phyloP scores from a whole-genome alignment of 257 asterid genomes.

The Solanum etuberosum region DNA sequence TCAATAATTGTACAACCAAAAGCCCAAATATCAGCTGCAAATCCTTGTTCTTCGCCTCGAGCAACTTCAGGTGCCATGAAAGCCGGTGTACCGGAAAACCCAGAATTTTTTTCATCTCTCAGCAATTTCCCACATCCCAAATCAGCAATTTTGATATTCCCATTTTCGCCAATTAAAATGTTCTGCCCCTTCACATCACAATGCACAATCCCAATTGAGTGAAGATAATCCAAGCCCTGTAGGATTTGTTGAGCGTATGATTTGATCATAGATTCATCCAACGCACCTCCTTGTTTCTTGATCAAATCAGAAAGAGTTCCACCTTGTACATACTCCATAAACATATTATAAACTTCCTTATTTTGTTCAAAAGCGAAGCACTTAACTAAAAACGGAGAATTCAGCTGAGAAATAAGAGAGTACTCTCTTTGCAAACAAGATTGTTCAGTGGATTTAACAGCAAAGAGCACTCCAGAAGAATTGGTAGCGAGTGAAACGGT shows the following conservation, averaged over 20 bases:
- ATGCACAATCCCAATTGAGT: constrained; percentile 46
- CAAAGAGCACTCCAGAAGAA: constrained; percentile 39
- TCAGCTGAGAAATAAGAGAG: constrained; percentile 37
- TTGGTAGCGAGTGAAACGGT: constrained; percentile 51
- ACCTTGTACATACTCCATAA: constrained; percentile 61
- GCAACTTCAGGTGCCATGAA: constrained; percentile 94
- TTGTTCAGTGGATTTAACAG: constrained; percentile 51
- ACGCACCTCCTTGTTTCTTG: constrained; percentile 31
- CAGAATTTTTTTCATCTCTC: background rate
- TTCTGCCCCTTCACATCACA: constrained; percentile 74
- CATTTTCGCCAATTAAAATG: constrained; percentile 33
- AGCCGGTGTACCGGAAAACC: constrained; percentile 71
- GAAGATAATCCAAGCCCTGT: constrained; percentile 52
- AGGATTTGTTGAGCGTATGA: constrained; percentile 28
- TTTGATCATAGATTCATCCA: constrained; percentile 31
- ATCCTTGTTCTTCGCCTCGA: constrained; percentile 68
- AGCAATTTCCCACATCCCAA: constrained; percentile 55
- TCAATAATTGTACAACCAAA: constrained; percentile 64
- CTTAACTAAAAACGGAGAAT: constrained; percentile 45
- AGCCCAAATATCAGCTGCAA: constrained; percentile 80
- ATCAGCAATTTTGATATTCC: constrained; percentile 52
- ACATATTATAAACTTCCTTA: constrained; percentile 29
- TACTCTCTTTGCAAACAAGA: constrained; percentile 48
- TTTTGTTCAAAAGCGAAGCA: constrained; percentile 25
- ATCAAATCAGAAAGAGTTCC: constrained; percentile 66